Base-by-base conservation (phyloP, 495 filamentous ascomycete genomes). In the Penicillium egyptiacum region DNA sequence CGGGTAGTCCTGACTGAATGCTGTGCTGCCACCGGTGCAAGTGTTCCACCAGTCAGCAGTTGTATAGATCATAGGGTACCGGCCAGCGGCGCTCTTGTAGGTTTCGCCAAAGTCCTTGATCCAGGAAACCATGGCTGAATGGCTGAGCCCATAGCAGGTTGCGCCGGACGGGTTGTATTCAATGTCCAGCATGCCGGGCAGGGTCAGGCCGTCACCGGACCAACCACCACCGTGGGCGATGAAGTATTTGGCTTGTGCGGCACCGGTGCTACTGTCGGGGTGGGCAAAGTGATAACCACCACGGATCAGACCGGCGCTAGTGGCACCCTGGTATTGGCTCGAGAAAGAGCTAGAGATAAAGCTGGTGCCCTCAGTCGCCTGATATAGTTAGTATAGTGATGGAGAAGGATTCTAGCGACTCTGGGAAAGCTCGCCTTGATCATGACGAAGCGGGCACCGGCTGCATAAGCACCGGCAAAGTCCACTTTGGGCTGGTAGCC, bases 151-250 rank as follows among this genome's bases (percentile, higher is more conserved):
- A 58, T 77, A 84, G 67, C 83, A 86, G 9, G 68, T 70, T 10
- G 69, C 61, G 16, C 78, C 74, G 10, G 70, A 69, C 22, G 74
- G 66, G 43, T 73, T 72, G 60, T 76, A 78, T 68, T 88, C 85
- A 23, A 88, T 74, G 65, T 87, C 85, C 14, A 88, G 73, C 84
- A 87, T 87, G 2, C 86, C 85, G 0, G 85, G 86, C 0, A 88
- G 75, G 6, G 84, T 88, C 52, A 77, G 79, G 31, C 83, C 83
- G 59, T 88, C 86, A 22, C 55, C 62, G 9, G 77, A 75, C 86
- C 84, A 87, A 46, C 82, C 83, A 19, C 85, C 85, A 30, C 86
- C 86, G 61, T 87, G 71, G 0, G 77, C 70, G 55, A 85, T 55
- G 73, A 87, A 88, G 64, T 74, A 86, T 14, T 77, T 69, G 5